A percentile compares a stretch with the other conserved stretches of the same genome.
These are phyloP conservation scores for Malus sylvestris DNA, from an alignment of 306 rosid genomes.

Conservation along the genomic window DNA sequence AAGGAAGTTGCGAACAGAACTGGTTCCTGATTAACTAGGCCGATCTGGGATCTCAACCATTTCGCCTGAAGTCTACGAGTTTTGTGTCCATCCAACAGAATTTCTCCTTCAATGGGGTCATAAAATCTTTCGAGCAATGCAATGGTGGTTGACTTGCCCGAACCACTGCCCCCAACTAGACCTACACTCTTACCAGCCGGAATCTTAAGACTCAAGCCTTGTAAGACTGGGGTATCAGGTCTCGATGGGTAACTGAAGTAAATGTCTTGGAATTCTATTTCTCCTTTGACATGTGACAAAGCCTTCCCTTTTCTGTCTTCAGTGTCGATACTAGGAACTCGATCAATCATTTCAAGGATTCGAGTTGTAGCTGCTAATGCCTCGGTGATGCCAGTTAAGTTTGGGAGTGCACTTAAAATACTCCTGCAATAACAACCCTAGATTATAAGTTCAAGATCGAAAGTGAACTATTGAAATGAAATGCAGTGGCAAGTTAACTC, in stretches of 20 bases:
- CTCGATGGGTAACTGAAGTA: constrained; percentile 70
- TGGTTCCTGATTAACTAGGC: constrained; percentile 85
- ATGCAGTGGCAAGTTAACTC: constrained; percentile 24
- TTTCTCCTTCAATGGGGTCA: constrained; percentile 73
- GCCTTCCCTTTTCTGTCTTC: constrained; percentile 74
- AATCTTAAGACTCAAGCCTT: constrained; percentile 57
- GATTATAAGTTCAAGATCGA: constrained; percentile 1
- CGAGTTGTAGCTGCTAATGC: constrained; percentile 62
- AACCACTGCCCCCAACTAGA: constrained; percentile 86
- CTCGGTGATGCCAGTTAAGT: constrained; percentile 69
- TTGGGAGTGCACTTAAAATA: constrained; percentile 80
- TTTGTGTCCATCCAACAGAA: constrained; percentile 71
- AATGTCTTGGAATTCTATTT: constrained; percentile 51
- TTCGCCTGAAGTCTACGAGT: constrained; percentile 61
- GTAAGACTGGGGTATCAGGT: constrained; percentile 54
- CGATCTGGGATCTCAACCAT: constrained; percentile 87
- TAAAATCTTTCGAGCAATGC: constrained; percentile 83
- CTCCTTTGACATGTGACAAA: constrained; percentile 75
- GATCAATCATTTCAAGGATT: constrained; percentile 64
- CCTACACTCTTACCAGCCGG: constrained; percentile 79
- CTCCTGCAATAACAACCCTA: constrained; percentile 51
- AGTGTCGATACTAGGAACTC: constrained; percentile 54
- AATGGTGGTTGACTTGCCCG: constrained; percentile 79
- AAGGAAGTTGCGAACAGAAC: constrained; percentile 89
- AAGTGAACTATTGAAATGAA: neutral